Evolutionary conservation across 2,329 filamentous ascomycete genomes (phyloP), one percentile per base, ranked within the genome.

Genomic region (Fusarium sp.): DNA sequence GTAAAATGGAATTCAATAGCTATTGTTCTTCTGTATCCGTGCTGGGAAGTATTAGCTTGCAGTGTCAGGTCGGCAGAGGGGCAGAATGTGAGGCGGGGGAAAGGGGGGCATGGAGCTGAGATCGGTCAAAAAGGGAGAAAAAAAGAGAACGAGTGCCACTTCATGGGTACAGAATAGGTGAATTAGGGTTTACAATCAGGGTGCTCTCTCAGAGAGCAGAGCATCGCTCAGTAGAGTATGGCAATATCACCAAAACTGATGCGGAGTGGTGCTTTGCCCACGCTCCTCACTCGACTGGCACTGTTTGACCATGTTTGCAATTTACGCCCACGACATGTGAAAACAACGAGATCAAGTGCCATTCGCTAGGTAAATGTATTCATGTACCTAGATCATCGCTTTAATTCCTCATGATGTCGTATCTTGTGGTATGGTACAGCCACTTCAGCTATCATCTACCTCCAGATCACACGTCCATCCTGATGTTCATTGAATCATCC

Each of bases 331-430:
- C 20, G 14, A 4, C 4, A 13, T 4, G 31, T 18, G 14, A 27
- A 46, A 46, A 27, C 8, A 46, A 16, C 9, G n/a, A 46, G 2
- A 11, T 16, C 14, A 46, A 46, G 20, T 46, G 1, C 4, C 27
- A 11, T 10, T 46, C 16, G 23, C 8, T 16, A 6, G 13, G 8
- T 4, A 10, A 2, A 10, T 2, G 10, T 44, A 11, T 1, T 27
- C 9, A 40, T 16, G 29, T 31, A 31, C 7, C 51, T 54, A 16
- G 44, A 23, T 33, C 50, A 4, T 50, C 6, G 31, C 11, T n/a
- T 57, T 65, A n/a, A 61, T 36, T n/a, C 51, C 5, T 57, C 42
- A 18, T 59, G 67, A 23, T 29, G 18, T 44, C 55, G 23, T 69
- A 58, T 46, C 60, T 60, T 29, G 27, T 25, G 25, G 60, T 58